These are phyloP conservation scores for Candida palmyrensis DNA, from an alignment of 805 yeast genomes.

Conservation along the genomic window DNA sequence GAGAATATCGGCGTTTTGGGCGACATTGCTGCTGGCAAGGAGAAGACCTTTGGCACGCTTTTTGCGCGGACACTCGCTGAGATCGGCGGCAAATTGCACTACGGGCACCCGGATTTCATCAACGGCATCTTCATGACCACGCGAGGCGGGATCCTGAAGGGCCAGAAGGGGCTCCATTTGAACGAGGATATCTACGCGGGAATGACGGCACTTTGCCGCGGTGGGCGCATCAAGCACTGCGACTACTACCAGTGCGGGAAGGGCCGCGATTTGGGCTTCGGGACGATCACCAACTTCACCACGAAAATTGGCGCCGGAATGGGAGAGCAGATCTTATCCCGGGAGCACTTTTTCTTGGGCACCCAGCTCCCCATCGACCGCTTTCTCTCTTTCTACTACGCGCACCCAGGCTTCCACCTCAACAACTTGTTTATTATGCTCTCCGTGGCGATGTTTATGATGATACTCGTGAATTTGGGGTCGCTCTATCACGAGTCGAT, in stretches of 20 bases:
- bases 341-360: constrained; percentile 90
- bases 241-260: constrained; percentile 97
- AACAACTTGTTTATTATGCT: constrained; percentile 84
- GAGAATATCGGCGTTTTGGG: constrained; percentile 91
- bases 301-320: constrained; percentile 97
- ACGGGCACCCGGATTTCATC: constrained; percentile 95
- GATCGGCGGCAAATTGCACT: constrained; percentile 91
- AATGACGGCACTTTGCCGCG: constrained; percentile 81
- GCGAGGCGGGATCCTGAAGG: constrained; percentile 93
- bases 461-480: constrained; percentile 75
- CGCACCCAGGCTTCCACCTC: constrained; percentile 94
- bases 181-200: constrained; percentile 97
- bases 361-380: constrained; percentile 86
- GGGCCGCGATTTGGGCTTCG: constrained; percentile 92
- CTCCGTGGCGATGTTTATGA: constrained; percentile 83
- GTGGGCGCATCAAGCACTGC: constrained; percentile 92
- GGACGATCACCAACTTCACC: constrained; percentile 87
- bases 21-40: constrained; percentile 96
- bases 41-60: constrained; percentile 93
- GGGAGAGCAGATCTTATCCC: constrained; percentile 92
- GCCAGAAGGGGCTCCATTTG: constrained; percentile 87
- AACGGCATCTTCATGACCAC: constrained; percentile 91
- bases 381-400: constrained; percentile 88
- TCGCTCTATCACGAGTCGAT: constrained; percentile 70
- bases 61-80: constrained; percentile 92